Conservation (phyloP, 1,284 basidiomycete species). For the Albatrellus sp. region DNA sequence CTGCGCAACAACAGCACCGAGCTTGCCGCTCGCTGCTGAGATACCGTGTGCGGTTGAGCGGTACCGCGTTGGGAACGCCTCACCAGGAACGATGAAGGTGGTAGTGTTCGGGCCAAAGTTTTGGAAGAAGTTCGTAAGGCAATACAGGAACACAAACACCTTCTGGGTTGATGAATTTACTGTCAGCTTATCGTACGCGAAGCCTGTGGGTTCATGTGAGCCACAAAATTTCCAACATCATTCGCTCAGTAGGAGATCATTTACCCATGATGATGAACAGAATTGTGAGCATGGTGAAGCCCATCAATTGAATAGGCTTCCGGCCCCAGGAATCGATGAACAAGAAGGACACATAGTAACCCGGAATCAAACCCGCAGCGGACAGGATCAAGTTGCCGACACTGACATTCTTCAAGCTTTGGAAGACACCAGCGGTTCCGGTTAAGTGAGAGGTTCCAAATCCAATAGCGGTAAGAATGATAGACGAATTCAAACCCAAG, state of each 20-base stretch:
- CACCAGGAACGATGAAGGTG: slow-evolving; percentile 74
- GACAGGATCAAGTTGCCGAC: slow-evolving; percentile 62
- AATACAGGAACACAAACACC: slow-evolving; percentile 71
- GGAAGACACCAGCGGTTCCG: slow-evolving; percentile 30
- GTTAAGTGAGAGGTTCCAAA: slow-evolving; percentile 32
- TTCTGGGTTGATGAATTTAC: slow-evolving; percentile 37
- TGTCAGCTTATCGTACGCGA: slow-evolving; percentile 59
- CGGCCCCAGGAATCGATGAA: slow-evolving; percentile 65
- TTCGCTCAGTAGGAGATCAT: background rate
- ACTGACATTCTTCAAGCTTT: slow-evolving; percentile 39
- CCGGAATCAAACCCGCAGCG: slow-evolving; percentile 60
- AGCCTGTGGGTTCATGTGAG: slow-evolving; percentile 31
- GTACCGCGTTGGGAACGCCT: slow-evolving; percentile 81
- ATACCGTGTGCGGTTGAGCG: slow-evolving; percentile 79
- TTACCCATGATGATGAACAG: slow-evolving; percentile 55
- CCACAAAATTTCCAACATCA: background rate
- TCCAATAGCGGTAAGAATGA: slow-evolving; percentile 45
- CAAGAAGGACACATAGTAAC: slow-evolving; percentile 62
- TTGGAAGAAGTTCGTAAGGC: slow-evolving; percentile 64
- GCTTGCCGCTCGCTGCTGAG: slow-evolving; percentile 72
- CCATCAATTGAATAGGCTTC: slow-evolving; percentile 70
- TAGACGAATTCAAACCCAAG: slow-evolving; percentile 69
- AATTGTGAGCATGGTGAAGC: slow-evolving; percentile 58
- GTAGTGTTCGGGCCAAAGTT: slow-evolving; percentile 77
- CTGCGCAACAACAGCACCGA: slow-evolving; percentile 77